These are phyloP conservation scores for Neurospora hispaniola DNA, from an alignment of 495 filamentous ascomycete genomes.

Conservation along the genomic window DNA sequence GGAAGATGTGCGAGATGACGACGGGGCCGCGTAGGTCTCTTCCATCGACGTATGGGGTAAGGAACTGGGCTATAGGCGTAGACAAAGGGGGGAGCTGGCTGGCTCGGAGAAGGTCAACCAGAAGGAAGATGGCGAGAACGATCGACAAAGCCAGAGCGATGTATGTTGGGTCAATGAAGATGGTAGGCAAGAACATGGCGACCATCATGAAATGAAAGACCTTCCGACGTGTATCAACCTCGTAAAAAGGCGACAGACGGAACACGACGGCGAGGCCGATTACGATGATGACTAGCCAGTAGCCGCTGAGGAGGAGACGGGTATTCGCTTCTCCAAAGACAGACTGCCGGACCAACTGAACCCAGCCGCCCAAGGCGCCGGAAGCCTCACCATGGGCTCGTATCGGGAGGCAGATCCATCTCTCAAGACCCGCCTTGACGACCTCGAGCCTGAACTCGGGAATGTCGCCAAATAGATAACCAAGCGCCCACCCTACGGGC, in stretches of 20 bases:
- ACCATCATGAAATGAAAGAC: constrained; percentile 99
- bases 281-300: constrained; percentile 59
- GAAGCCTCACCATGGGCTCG: constrained; percentile 21
- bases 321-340: constrained; percentile 66
- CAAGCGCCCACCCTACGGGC: constrained; percentile 84
- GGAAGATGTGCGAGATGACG: constrained; percentile 90
- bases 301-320: constrained; percentile 63
- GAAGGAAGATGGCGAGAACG: constrained; percentile 68
- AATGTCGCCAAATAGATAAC: constrained; percentile 80
- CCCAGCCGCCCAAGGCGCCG: constrained; percentile 43
- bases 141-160: constrained; percentile 64
- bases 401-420: constrained; percentile 66
- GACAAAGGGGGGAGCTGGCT: constrained; percentile 85
- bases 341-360: constrained; percentile 44
- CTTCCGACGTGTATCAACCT: constrained; percentile 95
- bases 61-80: constrained; percentile 67
- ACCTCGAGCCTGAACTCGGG: constrained; percentile 55
- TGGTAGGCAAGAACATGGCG: constrained; percentile 79
- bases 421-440: constrained; percentile 50
- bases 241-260: constrained; percentile 54
- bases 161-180: constrained; percentile 77
- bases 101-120: constrained; percentile 81
- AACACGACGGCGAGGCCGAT: constrained; percentile 64
- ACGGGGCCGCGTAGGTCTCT: constrained; percentile 87
- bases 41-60: constrained; percentile 91